phyloP scores from a whole-genome alignment of 2,329 filamentous ascomycete species.

The Fusarium xylarioides region DNA sequence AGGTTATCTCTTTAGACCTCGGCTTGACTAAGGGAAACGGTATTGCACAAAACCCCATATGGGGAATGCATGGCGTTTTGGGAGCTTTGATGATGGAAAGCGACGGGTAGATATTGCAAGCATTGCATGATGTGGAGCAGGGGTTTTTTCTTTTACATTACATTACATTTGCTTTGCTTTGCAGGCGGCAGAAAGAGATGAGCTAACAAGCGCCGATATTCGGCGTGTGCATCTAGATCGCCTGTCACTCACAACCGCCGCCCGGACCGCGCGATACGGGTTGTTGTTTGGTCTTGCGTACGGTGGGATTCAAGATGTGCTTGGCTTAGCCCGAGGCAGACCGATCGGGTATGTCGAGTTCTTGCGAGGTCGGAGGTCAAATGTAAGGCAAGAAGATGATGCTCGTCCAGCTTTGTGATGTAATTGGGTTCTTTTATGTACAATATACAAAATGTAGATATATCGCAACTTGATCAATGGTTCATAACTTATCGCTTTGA shows the following conservation, averaged over 20 bases:
- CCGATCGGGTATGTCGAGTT: constrained; percentile 79
- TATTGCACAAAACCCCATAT: constrained; percentile 25
- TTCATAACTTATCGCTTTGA: background rate
- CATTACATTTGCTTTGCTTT: background rate
- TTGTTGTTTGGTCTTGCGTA: constrained; percentile 81
- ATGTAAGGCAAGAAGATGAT: constrained; percentile 6
- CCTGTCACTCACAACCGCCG: constrained; percentile 79
- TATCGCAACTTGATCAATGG: background rate
- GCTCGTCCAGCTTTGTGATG: constrained; percentile 19
- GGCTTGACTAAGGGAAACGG: constrained; percentile 22
- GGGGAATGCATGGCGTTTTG: constrained; percentile 24
- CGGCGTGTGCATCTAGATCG: constrained; percentile 65
- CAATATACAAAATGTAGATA: constrained; percentile 2
- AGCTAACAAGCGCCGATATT: constrained; percentile 44
- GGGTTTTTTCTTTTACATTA: background rate
- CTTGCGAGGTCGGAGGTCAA: constrained; percentile 56
- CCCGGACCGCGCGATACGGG: constrained; percentile 81
- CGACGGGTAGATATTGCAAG: constrained; percentile 40
- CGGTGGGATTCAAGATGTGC: constrained; percentile 80
- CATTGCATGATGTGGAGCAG: constrained; percentile 7
- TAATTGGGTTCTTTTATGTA: background rate
- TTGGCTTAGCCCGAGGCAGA: constrained; percentile 75
- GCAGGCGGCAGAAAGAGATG: background rate
- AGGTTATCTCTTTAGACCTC: background rate
- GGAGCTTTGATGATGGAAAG: constrained; percentile 34